Conservation (phyloP, 352 stramenopile genomes). For the Globisporangium nodosum region DNA sequence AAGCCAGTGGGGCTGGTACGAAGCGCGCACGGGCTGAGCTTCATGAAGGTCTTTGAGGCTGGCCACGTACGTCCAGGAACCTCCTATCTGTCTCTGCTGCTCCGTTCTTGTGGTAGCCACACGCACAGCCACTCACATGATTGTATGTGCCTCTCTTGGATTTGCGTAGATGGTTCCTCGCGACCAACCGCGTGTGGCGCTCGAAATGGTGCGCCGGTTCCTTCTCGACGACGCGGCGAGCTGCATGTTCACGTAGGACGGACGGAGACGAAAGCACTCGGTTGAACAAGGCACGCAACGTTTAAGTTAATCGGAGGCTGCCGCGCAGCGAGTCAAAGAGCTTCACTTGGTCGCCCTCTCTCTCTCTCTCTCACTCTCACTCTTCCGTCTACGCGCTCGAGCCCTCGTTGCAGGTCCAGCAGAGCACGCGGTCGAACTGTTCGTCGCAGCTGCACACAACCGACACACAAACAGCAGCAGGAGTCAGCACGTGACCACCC, state of each 20-base stretch:
- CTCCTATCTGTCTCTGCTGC: neutral
- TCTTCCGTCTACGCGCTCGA: conserved; percentile 7
- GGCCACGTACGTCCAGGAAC: conserved; percentile 49
- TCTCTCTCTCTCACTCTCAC: conserved; percentile 7
- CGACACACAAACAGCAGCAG: neutral
- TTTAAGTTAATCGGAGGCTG: conserved; percentile 9
- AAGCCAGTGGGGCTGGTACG: conserved; percentile 33
- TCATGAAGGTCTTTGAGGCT: conserved; percentile 56
- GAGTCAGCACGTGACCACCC: neutral
- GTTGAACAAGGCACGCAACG: conserved; percentile 4
- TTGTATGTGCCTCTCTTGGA: neutral
- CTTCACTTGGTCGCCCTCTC: neutral
- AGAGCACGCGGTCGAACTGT: conserved; percentile 76
- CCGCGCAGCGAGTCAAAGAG: neutral
- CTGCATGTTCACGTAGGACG: conserved; percentile 31
- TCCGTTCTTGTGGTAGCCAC: neutral
- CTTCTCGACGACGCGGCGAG: conserved; percentile 15
- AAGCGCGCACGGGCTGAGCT: conserved; percentile 45
- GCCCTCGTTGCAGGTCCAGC: conserved; percentile 58
- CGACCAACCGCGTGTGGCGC: conserved; percentile 48
- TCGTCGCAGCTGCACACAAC: conserved; percentile 45
- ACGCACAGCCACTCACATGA: neutral
- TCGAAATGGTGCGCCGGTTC: conserved; percentile 49
- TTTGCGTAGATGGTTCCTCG: conserved; percentile 65
- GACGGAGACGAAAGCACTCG: neutral